A percentile compares a stretch with the other conserved stretches of the same genome.
Evolutionary conservation across 768 basidiomycete species (phyloP).

Genomic region (Mycena belliarum): DNA sequence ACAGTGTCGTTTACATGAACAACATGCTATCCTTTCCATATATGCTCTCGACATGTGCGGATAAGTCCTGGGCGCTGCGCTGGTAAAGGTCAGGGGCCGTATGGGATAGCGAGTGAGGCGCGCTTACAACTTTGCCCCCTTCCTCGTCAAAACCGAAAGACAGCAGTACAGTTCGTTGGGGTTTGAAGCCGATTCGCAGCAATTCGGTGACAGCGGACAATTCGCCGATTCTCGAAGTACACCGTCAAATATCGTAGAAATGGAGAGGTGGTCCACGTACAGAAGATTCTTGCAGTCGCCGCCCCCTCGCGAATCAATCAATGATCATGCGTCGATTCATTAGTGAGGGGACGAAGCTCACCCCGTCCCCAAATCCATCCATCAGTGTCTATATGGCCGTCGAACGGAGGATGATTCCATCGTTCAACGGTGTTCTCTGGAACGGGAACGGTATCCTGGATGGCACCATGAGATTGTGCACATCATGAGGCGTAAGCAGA

Average conservation of each 20-base stretch:
- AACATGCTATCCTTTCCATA: constrained; percentile 58
- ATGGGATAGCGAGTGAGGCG: constrained; percentile 27
- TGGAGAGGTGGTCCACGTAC: neutral
- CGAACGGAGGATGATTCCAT: constrained; percentile 52
- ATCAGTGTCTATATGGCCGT: constrained; percentile 43
- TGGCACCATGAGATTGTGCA: neutral
- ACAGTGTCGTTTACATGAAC: constrained; percentile 45
- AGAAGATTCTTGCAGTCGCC: constrained; percentile 55
- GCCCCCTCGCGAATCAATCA: constrained; percentile 30
- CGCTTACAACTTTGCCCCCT: constrained; percentile 32
- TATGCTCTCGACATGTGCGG: constrained; percentile 37
- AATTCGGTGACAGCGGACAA: constrained; percentile 5
- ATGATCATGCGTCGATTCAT: neutral
- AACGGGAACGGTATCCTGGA: constrained; percentile 51
- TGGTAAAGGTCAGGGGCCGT: constrained; percentile 49
- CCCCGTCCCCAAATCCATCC: constrained; percentile 53
- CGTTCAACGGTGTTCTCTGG: constrained; percentile 41
- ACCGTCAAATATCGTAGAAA: neutral
- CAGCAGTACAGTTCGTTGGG: constrained; percentile 9
- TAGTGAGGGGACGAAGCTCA: neutral
- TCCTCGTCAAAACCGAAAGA: constrained; percentile 53
- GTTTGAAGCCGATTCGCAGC: constrained; percentile 6
- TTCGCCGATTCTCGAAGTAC: neutral
- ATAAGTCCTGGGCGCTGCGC: constrained; percentile 40
- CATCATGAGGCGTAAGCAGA: neutral